Percentiles rank a stretch among this genome's conserved stretches.
phyloP scores from a whole-genome alignment of 352 stramenopile genomes.

The Globisporangium parvum region DNA sequence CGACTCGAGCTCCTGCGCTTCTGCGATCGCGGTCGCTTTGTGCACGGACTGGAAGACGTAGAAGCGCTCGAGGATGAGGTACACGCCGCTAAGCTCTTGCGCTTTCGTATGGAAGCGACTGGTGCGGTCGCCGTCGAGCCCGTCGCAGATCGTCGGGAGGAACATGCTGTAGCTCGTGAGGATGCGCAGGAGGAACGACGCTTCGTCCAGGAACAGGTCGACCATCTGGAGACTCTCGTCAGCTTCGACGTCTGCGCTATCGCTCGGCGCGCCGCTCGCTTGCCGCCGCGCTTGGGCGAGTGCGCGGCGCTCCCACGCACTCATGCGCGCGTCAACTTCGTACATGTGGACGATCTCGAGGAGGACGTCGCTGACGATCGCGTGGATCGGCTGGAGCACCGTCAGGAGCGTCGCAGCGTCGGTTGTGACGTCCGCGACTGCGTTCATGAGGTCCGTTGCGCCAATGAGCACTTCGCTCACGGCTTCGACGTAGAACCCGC shows the following conservation, averaged over 20 bases:
- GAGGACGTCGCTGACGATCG: conserved; percentile 36
- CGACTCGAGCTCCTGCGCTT: conserved; percentile 64
- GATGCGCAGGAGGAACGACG: conserved; percentile 70
- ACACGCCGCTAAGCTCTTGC: conserved; percentile 74
- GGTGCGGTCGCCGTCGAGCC: conserved; percentile 27
- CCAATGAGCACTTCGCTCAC: conserved; percentile 66
- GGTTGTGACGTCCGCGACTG: conserved; percentile 52
- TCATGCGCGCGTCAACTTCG: conserved; percentile 60
- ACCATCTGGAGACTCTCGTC: conserved; percentile 87
- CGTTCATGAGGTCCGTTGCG: conserved; percentile 74
- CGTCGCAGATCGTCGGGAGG: conserved; percentile 43
- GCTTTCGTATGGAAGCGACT: conserved; percentile 50
- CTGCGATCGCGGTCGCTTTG: conserved; percentile 77
- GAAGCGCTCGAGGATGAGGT: conserved; percentile 76
- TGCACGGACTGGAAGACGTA: conserved; percentile 84
- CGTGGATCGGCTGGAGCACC: conserved; percentile 60
- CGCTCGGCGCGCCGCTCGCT: conserved; percentile 18
- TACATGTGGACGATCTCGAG: conserved; percentile 76
- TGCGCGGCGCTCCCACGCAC: conserved; percentile 69
- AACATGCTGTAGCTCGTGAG: conserved; percentile 65
- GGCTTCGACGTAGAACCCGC: conserved; percentile 72
- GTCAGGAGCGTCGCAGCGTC: conserved; percentile 30
- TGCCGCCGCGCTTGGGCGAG: conserved; percentile 49
- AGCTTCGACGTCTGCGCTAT: conserved; percentile 32
- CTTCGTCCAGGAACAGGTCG: conserved; percentile 75